Conservation (phyloP, 2,329 filamentous ascomycete genomes). For the Fusarium sp. region DNA sequence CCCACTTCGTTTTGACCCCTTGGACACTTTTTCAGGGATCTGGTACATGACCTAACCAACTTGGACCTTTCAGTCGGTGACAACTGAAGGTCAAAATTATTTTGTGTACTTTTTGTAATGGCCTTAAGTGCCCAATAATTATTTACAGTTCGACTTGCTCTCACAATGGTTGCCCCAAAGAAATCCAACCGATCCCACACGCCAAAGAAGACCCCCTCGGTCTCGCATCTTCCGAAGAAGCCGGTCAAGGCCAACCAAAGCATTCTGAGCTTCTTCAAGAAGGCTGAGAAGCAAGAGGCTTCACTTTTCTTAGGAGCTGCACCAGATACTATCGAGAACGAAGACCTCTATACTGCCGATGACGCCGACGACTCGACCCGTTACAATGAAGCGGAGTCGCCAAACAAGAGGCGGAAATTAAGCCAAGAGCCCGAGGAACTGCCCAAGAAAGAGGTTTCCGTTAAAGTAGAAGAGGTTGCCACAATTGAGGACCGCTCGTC, state of each 20-base stretch:
- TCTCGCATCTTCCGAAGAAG: constrained; percentile 52
- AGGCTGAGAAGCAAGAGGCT: constrained; percentile 72
- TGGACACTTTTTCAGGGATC: constrained; percentile 2
- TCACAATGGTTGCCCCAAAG: constrained; percentile 55
- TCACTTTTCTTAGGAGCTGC: constrained; percentile 67
- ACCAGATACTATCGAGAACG: constrained; percentile 33
- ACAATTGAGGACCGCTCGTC: constrained; percentile 43
- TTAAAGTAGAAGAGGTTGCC: constrained; percentile 20
- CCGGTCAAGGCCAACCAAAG: constrained; percentile 70
- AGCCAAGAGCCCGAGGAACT: constrained; percentile 42
- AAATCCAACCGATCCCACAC: constrained; percentile 53
- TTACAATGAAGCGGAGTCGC: constrained; percentile 55
- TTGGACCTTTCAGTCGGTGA: not conserved
- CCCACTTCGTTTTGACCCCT: constrained; percentile 28
- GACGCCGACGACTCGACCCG: constrained; percentile 49
- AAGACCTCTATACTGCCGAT: constrained; percentile 51
- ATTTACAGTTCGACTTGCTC: not conserved
- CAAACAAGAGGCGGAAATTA: constrained; percentile 51
- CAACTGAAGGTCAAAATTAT: not conserved
- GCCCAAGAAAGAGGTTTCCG: constrained; percentile 1
- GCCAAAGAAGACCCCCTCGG: constrained; percentile 51
- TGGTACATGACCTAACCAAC: not conserved
- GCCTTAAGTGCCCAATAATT: not conserved
- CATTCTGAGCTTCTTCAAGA: constrained; percentile 83
- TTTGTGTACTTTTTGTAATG: not conserved